These are phyloP conservation scores for Fusarium verrucosum DNA, from an alignment of 2,329 filamentous ascomycete genomes.

Conservation along the genomic window DNA sequence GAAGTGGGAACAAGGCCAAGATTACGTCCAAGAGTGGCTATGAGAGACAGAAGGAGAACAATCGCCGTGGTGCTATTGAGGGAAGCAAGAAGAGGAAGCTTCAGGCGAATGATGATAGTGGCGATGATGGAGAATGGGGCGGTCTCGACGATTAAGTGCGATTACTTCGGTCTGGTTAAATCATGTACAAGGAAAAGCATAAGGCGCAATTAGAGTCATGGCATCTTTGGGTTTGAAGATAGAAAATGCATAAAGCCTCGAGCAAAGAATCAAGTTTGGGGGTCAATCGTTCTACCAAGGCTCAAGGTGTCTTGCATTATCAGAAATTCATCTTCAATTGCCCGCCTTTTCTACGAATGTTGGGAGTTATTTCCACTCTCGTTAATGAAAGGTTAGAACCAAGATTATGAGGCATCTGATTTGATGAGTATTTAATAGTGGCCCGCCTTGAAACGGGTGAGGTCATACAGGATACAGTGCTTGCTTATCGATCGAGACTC, in stretches of 20 bases:
- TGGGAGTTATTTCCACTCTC: not conserved
- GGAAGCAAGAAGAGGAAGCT: slow-evolving; percentile 66
- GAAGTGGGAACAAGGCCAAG: slow-evolving; percentile 59
- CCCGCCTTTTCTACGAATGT: slow-evolving; percentile 19
- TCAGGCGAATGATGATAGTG: slow-evolving; percentile 41
- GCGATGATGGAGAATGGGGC: slow-evolving; percentile 55
- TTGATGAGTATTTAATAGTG: not conserved
- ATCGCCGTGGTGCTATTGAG: slow-evolving; percentile 68
- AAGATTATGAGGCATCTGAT: not conserved
- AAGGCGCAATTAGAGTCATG: not conserved
- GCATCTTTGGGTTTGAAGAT: not conserved
- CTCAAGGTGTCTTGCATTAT: slow-evolving; percentile 4
- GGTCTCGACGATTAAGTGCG: slow-evolving; percentile 53
- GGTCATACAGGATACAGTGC: not conserved
- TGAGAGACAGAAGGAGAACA: slow-evolving; percentile 75
- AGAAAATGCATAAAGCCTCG: slow-evolving; percentile 6
- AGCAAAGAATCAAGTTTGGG: not conserved
- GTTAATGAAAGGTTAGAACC: not conserved
- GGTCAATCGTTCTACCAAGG: slow-evolving; percentile 8
- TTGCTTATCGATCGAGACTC: no score
- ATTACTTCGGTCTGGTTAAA: not conserved
- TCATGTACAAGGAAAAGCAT: not conserved
- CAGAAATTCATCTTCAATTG: not conserved
- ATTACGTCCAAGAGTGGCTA: slow-evolving; percentile 88
- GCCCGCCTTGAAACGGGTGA: not conserved